Conservation (phyloP, 1,284 basidiomycete genomes). For the Blastosporella zonata region DNA sequence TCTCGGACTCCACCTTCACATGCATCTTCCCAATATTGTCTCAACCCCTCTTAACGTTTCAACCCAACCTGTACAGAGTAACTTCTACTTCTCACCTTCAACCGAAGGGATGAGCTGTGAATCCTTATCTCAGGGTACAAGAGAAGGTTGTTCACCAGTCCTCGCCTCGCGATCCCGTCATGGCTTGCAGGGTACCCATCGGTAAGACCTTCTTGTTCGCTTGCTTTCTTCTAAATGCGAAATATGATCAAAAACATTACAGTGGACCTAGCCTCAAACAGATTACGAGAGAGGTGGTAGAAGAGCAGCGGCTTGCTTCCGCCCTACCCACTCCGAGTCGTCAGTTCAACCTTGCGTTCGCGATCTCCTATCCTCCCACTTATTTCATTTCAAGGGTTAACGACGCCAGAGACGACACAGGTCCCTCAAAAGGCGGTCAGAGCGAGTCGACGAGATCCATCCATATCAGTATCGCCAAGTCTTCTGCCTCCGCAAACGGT, state of each 20-base stretch:
- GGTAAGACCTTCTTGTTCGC: constrained; percentile 11
- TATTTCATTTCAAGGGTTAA: not conserved
- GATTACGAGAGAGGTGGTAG: constrained; percentile 1
- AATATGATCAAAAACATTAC: constrained; percentile 9
- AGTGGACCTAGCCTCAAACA: not conserved
- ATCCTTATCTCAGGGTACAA: not conserved
- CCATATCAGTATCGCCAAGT: not conserved
- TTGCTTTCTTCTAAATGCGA: constrained; percentile 7
- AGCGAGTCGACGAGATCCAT: not conserved
- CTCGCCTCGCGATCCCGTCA: not conserved
- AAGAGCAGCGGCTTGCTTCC: not conserved
- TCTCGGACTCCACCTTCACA: constrained; percentile 14
- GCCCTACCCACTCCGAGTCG: not conserved
- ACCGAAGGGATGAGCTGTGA: not conserved
- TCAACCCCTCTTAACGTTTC: not conserved
- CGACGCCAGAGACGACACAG: not conserved
- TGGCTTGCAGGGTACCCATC: not conserved
- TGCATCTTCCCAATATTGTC: constrained; percentile 12
- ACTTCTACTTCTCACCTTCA: not conserved
- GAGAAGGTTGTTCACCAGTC: not conserved
- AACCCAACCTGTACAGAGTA: not conserved
- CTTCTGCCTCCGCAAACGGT: not conserved
- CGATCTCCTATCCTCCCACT: not conserved
- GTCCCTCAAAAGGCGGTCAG: not conserved
- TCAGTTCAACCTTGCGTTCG: not conserved